These are phyloP conservation scores for Coniochaeta ligniaria DNA, from an alignment of 2,329 filamentous ascomycete genomes.

Conservation along the genomic window DNA sequence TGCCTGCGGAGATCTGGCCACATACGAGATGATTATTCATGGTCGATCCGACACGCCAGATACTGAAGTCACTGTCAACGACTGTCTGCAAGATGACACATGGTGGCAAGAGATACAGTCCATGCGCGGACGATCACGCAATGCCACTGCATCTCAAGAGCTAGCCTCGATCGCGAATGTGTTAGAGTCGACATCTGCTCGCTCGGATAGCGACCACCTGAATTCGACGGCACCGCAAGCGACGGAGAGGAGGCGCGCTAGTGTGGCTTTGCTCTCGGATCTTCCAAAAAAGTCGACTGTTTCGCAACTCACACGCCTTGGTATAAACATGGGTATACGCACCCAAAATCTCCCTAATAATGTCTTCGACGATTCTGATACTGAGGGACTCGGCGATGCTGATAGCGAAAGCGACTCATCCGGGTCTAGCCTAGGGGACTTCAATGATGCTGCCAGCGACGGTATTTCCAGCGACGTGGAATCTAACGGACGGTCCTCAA, in stretches of 20 bases:
- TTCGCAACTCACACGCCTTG: constrained; percentile 44
- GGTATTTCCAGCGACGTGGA: constrained; percentile 30
- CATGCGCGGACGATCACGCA: constrained; percentile 29
- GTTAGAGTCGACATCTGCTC: constrained; percentile 32
- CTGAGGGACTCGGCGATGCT: constrained; percentile 11
- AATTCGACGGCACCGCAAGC: constrained; percentile 5
- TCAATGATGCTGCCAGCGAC: constrained; percentile 32
- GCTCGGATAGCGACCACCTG: constrained; percentile 35
- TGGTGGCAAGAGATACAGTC: constrained; percentile 77
- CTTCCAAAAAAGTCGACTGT: constrained; percentile 55
- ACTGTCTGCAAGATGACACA: constrained; percentile 60
- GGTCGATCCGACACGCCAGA: constrained; percentile 51
- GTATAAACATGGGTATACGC: constrained; percentile 65
- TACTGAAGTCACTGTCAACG: constrained; percentile 53
- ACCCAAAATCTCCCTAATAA: constrained; percentile 64
- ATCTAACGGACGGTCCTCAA: constrained; percentile 18
- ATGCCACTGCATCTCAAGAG: constrained; percentile 32
- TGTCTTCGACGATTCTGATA: constrained; percentile 36
- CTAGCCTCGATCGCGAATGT: constrained; percentile 34
- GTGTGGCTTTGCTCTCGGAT: constrained; percentile 53
- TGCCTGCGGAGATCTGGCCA: constrained; percentile 62
- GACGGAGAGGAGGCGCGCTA: constrained; percentile 27
- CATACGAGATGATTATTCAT: constrained; percentile 74
- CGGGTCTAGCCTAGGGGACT: constrained; percentile 16
- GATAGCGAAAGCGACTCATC: constrained; percentile 17